Percentiles rank a stretch among this genome's conserved stretches.
phyloP scores from a whole-genome alignment of 2,329 filamentous ascomycete genomes.

The Claviceps capensis region DNA sequence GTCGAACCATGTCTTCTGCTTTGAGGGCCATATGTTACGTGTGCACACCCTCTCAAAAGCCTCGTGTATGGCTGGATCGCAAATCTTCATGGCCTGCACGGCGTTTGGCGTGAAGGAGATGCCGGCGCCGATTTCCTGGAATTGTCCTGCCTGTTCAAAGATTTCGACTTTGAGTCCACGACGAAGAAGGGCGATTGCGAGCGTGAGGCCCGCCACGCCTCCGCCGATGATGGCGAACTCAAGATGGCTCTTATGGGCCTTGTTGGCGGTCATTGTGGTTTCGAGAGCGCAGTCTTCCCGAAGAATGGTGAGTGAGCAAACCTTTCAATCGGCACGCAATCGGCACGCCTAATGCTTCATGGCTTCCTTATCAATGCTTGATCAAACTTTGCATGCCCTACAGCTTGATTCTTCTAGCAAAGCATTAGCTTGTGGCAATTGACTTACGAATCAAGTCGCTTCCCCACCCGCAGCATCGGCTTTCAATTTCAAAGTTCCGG shows the following conservation, averaged over 20 bases:
- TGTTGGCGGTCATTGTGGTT: neutral
- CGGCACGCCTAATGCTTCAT: too few relatives aligned
- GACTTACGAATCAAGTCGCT: too few relatives aligned
- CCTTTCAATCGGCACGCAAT: too few relatives aligned
- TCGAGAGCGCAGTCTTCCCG: neutral
- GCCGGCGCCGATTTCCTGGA: constrained; percentile 35
- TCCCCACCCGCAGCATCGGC: too few relatives aligned
- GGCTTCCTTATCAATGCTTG: too few relatives aligned
- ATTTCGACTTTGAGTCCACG: constrained; percentile 28
- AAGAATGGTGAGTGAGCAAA: too few relatives aligned
- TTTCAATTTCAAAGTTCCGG: too few relatives aligned
- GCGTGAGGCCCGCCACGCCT: constrained; percentile 35
- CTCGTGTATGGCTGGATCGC: constrained; percentile 23
- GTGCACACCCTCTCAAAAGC: constrained; percentile 11
- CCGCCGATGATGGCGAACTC: constrained; percentile 32
- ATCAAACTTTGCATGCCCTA: too few relatives aligned
- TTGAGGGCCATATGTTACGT: constrained; percentile 3
- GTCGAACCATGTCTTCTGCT: constrained; percentile 5
- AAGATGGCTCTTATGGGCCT: neutral
- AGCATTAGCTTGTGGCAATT: too few relatives aligned
- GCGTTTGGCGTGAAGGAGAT: constrained; percentile 39
- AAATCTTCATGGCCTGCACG: constrained; percentile 27
- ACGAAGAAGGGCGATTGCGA: constrained; percentile 31
- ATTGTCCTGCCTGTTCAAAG: constrained; percentile 30
- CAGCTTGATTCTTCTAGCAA: too few relatives aligned